Evolutionary conservation across 805 yeast species (phyloP).

Genomic region (Candida koratica): DNA sequence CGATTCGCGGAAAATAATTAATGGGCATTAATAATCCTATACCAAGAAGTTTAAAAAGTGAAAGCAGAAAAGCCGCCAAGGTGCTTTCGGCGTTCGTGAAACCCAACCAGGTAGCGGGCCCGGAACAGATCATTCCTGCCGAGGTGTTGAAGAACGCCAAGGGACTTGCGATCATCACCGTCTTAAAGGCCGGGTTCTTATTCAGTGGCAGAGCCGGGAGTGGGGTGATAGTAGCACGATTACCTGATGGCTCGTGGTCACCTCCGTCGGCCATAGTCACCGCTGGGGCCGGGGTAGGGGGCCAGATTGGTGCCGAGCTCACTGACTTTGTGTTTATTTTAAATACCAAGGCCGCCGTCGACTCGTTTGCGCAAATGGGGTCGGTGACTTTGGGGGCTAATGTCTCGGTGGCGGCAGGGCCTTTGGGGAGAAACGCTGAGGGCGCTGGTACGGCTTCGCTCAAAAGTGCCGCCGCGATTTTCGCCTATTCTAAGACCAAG

Average conservation of each 20-base stretch:
- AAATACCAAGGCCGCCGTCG: constrained; percentile 83
- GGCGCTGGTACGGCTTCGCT: constrained; percentile 94
- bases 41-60: constrained; percentile 84
- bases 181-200: constrained; percentile 93
- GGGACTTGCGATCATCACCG: constrained; percentile 89
- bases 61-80: constrained; percentile 91
- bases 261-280: constrained; percentile 94
- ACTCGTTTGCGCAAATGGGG: constrained; percentile 89
- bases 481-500: constrained; percentile 91
- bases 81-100: constrained; percentile 84
- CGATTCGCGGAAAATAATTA: not conserved
- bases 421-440: constrained; percentile 94
- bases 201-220: constrained; percentile 98
- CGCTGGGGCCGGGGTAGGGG: constrained; percentile 99
- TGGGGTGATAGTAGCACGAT: constrained; percentile 88
- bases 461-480: constrained; percentile 83
- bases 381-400: constrained; percentile 94
- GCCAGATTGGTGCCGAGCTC: constrained; percentile 92
- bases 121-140: constrained; percentile 87
- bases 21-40: constrained; percentile 84
- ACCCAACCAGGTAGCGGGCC: constrained; percentile 90
- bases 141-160: constrained; percentile 81
- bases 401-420: constrained; percentile 94
- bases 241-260: constrained; percentile 96
- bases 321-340: constrained; percentile 94